Evolutionary conservation across 345 rosid species (phyloP), one percentile per base, ranked within the genome.

Genomic region (Sisymbrium altissimum): DNA sequence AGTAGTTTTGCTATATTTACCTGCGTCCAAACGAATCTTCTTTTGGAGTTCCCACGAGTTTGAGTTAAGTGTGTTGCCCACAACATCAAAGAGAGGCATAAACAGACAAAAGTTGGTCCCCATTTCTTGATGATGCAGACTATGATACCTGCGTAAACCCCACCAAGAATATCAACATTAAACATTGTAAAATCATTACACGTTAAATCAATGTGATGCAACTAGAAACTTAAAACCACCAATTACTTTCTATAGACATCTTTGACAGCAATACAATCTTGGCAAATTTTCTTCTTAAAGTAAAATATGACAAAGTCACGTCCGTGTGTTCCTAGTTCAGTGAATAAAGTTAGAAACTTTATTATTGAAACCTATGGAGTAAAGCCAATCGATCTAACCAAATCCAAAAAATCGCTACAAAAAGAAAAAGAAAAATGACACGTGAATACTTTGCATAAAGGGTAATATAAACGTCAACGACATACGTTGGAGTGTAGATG

Each of bases 91-190:
- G 48, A 92, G 55, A 14, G 99, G 99, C 98, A 96, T 92, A 73
- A 92, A 90, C 38, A 96, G 89, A 84, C 99, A 96, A 80, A 89
- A 96, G 52, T 96, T 96, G 72, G 95, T 84, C 72, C 74, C 84
- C 88, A 70, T 85, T 9, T 90, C 92, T 15, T 79, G 71, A 78
- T 92, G 99, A 75, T 96, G 99, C 68, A 92, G 79, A 77, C 79
- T 87, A 72, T 96, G 97, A 75, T 96, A 96, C 57, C 98, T 96
- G 86, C 70, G 53, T 69, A 15, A 72, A 30, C 32, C 38, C 72
- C 72, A 65, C 52, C 63, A 48, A 54, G 11, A 64, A 48, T 43
- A 41, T 60, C 33, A 68, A 33, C 62, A 68, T 46, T 35, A 49
- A 60, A 29, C 68, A 61, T 44, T 32, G 21, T 10, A 49, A 21